phyloP scores from a whole-genome alignment of 2,329 filamentous ascomycete species.

The Diaporthe vaccinii region DNA sequence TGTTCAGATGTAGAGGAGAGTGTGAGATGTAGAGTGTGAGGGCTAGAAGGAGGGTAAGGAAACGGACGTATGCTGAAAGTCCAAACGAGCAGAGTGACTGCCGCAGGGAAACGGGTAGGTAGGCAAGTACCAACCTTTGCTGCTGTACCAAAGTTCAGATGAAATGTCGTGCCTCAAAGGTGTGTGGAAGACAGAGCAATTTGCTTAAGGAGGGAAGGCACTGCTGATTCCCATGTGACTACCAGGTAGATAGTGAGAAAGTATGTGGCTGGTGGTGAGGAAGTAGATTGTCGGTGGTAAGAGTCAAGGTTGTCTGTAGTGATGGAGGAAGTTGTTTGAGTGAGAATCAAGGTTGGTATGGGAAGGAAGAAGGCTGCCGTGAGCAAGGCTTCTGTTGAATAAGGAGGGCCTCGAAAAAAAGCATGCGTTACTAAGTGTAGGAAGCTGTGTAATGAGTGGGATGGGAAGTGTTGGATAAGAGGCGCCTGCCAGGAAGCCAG shows the following conservation, averaged over 20 bases:
- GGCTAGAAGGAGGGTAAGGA: neutral
- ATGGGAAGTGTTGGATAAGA: too few species aligned
- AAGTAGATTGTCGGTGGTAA: neutral
- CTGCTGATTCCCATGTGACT: neutral
- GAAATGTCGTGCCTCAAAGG: neutral
- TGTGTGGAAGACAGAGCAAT: neutral
- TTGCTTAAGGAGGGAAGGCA: neutral
- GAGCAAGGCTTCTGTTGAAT: neutral
- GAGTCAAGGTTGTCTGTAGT: neutral
- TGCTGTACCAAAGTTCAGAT: neutral
- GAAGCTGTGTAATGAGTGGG: neutral
- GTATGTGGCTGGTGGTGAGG: neutral
- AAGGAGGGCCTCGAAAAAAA: too few species aligned
- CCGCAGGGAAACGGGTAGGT: neutral
- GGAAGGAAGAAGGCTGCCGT: neutral
- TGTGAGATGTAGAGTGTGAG: neutral
- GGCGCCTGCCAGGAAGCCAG: neutral
- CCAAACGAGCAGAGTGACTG: neutral
- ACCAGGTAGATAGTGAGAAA: neutral
- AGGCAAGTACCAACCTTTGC: neutral
- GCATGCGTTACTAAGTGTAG: too few species aligned
- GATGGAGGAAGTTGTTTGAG: neutral
- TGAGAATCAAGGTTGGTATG: neutral
- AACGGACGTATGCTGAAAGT: neutral
- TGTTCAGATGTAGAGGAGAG: neutral